Base-by-base conservation (phyloP, 1,284 basidiomycete species). In the Tetrapyrgos nigripes region DNA sequence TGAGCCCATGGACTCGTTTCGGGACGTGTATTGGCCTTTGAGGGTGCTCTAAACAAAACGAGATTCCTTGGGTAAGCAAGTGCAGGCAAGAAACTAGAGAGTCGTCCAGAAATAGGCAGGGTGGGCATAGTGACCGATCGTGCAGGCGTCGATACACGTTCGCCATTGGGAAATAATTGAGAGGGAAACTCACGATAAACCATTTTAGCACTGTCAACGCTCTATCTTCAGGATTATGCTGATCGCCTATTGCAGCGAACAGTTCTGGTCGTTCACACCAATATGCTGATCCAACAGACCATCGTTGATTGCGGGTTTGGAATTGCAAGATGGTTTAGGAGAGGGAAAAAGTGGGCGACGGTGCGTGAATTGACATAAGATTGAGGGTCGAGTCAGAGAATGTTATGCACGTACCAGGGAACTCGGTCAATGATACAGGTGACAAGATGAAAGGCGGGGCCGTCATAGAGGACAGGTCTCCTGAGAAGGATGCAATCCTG, bases 381-480 rank as follows among this genome's bases (percentile, higher is more conserved):
- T 21, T 29, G 11, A 1, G 31, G n/a, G 3, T 17, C 13, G 28
- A 21, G 31, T 55, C 26, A 37, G 21, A 44, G 24, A 19, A 19
- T 8, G 31, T 6, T 11, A 24, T 17, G 43, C n/a, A 72, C 84
- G 60, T 61, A 92, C 91, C 90, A 60, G 94, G 94, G 73, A 94
- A 97, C 74, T 97, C 94, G 0, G 91, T 93, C 52, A 93, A 80
- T 5, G 89, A 92, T 5, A 88, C 87, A 19, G 94, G 93, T 2
- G 93, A 94, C 58, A 96, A 84, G 66, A 96, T 96, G 79, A 96
- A 93, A 1, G 90, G 89, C n/a, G 97, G 97, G 0, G 96, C 97
- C 0, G 97, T 98, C 79, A 99, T 82, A 4, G 91, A 89, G 1
- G 92, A 97, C 53, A 99, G 83, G 79, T 99, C 97, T 59, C 96